These are phyloP conservation scores for Isochrysis galbana DNA, from an alignment of 78 protist species.

Conservation along the genomic window DNA sequence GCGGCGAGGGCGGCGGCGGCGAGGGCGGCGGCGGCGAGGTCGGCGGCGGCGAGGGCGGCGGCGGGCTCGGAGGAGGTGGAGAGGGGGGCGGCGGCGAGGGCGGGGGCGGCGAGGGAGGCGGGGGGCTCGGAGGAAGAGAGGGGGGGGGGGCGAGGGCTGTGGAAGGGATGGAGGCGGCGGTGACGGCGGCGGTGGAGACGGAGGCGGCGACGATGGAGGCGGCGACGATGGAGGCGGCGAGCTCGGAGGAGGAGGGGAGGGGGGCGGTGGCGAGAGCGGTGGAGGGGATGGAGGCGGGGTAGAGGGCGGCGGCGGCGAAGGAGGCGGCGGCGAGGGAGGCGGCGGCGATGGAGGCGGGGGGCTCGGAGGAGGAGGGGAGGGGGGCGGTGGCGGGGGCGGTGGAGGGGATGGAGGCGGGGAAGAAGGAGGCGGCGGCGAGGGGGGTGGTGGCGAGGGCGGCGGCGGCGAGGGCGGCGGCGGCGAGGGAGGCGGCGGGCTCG, in stretches of 20 bases:
- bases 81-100: background rate
- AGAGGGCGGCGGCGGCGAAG: too few species aligned
- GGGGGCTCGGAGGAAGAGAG: background rate
- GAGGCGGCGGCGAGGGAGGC: too few species aligned
- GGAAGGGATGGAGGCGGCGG: background rate
- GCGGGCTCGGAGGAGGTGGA: background rate
- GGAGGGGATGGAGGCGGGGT: too few species aligned
- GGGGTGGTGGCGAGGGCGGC: too few species aligned
- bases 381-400: background rate
- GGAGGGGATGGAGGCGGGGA: too few species aligned
- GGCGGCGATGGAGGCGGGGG: too few species aligned
- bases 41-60: background rate
- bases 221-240: background rate
- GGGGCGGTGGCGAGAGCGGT: too few species aligned
- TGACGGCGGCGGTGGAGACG: background rate
- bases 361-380: too few species aligned
- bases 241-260: background rate
- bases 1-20: background rate
- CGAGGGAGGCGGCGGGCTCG: background rate
- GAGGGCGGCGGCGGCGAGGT: background rate
- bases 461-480: background rate
- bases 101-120: background rate
- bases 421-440: too few species aligned
- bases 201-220: background rate
- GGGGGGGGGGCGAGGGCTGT: background rate